A percentile compares a stretch with the other conserved stretches of the same genome.
phyloP scores from a whole-genome alignment of 1,139 yeast genomes.

The Kodamaea alishanica region DNA sequence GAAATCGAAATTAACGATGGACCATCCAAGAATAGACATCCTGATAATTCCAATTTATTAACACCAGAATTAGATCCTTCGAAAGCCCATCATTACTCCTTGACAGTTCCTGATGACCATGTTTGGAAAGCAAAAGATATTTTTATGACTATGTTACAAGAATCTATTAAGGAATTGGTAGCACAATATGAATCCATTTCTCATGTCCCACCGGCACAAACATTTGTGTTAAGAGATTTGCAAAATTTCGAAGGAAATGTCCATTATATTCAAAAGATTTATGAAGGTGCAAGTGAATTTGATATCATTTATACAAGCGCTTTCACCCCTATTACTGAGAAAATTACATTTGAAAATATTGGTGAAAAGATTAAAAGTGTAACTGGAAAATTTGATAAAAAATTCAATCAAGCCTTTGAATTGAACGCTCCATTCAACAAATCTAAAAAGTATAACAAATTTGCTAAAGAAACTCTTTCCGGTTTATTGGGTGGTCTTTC shows the following conservation, averaged over 20 bases:
- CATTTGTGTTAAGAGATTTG: constrained; percentile 56
- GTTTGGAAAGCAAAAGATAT: constrained; percentile 82
- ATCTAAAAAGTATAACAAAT: constrained; percentile 40
- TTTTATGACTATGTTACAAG: constrained; percentile 65
- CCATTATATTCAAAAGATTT: constrained; percentile 75
- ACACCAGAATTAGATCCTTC: constrained; percentile 48
- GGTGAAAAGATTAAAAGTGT: constrained; percentile 35
- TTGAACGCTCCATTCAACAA: constrained; percentile 54
- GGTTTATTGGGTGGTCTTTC: constrained; percentile 89
- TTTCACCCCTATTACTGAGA: constrained; percentile 35
- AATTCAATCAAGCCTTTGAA: constrained; percentile 53
- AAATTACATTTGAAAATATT: constrained; percentile 42
- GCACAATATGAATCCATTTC: constrained; percentile 30
- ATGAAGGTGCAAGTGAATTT: constrained; percentile 72
- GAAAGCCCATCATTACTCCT: constrained; percentile 60
- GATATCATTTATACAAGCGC: constrained; percentile 60
- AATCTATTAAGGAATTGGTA: constrained; percentile 53
- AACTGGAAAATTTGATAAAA: constrained; percentile 44
- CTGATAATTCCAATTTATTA: constrained; percentile 24
- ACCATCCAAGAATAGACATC: constrained; percentile 42
- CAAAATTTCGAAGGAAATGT: constrained; percentile 68
- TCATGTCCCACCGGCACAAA: constrained; percentile 45
- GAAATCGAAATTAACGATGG: constrained; percentile 49
- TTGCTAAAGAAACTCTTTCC: constrained; percentile 77
- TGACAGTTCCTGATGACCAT: constrained; percentile 67